A percentile compares a stretch with the other conserved stretches of the same genome.
Evolutionary conservation across 352 stramenopile species (phyloP).

Genomic region (Phytopythium oedochilum): DNA sequence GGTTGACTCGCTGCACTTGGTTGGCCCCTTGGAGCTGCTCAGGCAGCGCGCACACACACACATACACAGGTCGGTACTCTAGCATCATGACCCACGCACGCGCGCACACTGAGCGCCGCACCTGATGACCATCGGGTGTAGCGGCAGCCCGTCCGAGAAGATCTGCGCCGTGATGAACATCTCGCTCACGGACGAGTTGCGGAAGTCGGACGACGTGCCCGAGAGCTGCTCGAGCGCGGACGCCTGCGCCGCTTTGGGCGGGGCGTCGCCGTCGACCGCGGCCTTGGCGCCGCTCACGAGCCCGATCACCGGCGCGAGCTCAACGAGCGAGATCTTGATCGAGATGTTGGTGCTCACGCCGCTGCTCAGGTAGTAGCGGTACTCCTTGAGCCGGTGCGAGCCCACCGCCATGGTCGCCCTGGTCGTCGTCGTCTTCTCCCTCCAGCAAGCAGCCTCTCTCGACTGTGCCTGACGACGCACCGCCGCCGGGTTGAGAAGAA

Average conservation of each 20-base stretch:
- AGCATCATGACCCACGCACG: not conserved
- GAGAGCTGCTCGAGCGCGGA: slow-evolving; percentile 51
- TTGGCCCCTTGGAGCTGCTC: slow-evolving; percentile 67
- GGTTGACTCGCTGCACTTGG: slow-evolving; percentile 83
- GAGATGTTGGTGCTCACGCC: slow-evolving; percentile 75
- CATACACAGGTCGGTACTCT: slow-evolving; percentile 2
- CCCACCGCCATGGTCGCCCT: slow-evolving; percentile 19
- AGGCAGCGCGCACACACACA: not conserved
- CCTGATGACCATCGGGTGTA: slow-evolving; percentile 83
- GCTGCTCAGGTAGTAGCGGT: slow-evolving; percentile 87
- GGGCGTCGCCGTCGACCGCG: not conserved
- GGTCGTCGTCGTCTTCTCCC: not conserved
- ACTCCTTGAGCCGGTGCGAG: slow-evolving; percentile 77
- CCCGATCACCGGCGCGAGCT: slow-evolving; percentile 54
- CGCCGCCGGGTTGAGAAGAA: too few relatives aligned
- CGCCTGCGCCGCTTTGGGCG: slow-evolving; percentile 13
- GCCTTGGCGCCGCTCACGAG: not conserved
- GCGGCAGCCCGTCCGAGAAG: slow-evolving; percentile 75
- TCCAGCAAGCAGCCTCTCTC: too few relatives aligned
- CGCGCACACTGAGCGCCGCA: slow-evolving; percentile 8
- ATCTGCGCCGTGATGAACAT: slow-evolving; percentile 88
- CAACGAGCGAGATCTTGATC: slow-evolving; percentile 75
- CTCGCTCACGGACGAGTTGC: slow-evolving; percentile 80
- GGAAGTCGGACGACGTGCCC: slow-evolving; percentile 62
- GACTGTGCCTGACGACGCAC: too few relatives aligned